A percentile compares a stretch with the other conserved stretches of the same genome.
Conservation (phyloP, 148 eudicot species). For the Rhododendron henanense region DNA sequence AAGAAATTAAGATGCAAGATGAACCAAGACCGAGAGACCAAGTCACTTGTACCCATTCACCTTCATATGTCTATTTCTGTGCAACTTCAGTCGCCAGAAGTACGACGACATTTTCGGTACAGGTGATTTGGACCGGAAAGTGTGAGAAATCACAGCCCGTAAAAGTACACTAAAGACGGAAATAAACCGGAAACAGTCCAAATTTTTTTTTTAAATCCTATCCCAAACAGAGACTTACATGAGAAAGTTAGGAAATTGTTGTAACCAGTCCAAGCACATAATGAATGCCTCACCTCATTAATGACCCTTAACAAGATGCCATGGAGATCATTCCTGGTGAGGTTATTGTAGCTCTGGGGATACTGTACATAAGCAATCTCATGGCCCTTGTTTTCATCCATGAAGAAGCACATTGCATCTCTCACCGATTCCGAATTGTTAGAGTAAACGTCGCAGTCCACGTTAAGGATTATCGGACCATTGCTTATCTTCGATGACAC, state of each 20-base stretch:
- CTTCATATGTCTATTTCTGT: no score
- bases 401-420: conserved; percentile 16
- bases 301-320: not conserved
- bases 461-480: conserved; percentile 3
- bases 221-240: not conserved
- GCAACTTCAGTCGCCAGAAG: no score
- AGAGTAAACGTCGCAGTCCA: conserved; percentile 13
- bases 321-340: conserved; percentile 13
- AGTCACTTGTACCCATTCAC: no score
- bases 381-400: conserved; percentile 16
- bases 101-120: not conserved
- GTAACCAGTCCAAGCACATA: not conserved
- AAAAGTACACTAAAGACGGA: not conserved
- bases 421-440: conserved; percentile 14
- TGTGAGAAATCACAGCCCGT: not conserved
- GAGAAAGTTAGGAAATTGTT: not conserved
- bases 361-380: conserved; percentile 12
- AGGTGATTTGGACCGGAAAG: not conserved
- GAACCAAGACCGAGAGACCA: no score
- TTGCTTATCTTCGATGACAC: conserved; percentile 17
- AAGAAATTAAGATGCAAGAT: no score
- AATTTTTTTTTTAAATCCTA: not conserved
- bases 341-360: not conserved
- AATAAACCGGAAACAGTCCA: not conserved
- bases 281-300: not conserved